Percentiles rank a stretch among this genome's conserved stretches.
phyloP scores from a whole-genome alignment of 805 yeast genomes.

The Pichia gijzeniarum region DNA sequence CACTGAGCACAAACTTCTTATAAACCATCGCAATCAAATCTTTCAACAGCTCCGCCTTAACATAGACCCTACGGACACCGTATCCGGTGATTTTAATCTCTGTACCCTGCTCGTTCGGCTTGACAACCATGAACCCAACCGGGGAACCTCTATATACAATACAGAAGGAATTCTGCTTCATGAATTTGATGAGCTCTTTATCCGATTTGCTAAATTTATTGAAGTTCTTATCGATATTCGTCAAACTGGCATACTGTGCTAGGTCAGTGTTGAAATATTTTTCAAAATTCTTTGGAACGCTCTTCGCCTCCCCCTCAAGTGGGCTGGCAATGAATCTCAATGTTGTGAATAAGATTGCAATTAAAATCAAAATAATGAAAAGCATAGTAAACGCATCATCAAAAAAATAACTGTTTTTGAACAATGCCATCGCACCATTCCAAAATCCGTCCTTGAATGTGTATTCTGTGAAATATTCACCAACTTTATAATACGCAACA shows the following conservation, averaged over 20 bases:
- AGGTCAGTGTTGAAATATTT: conserved; percentile 48
- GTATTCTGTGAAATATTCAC: conserved; percentile 20
- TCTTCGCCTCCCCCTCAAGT: conserved; percentile 36
- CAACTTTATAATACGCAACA: conserved; percentile 16
- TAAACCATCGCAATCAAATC: conserved; percentile 38
- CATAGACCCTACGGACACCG: conserved; percentile 64
- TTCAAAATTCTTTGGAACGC: conserved; percentile 31
- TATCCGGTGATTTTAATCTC: conserved; percentile 45
- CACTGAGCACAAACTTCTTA: conserved; percentile 20
- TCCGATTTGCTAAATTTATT: conserved; percentile 17
- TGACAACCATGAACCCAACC: conserved; percentile 51
- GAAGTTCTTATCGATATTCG: conserved; percentile 9
- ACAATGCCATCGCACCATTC: conserved; percentile 15
- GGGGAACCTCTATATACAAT: conserved; percentile 65
- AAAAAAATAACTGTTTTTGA: conserved; percentile 18
- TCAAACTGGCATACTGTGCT: conserved; percentile 31
- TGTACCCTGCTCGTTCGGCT: conserved; percentile 25
- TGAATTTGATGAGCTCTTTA: conserved; percentile 15
- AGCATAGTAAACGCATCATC: conserved; percentile 29
- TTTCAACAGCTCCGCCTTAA: conserved; percentile 54
- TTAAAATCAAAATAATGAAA: conserved; percentile 34
- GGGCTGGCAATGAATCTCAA: conserved; percentile 41
- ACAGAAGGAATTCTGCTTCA: conserved; percentile 44
- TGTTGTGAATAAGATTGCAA: conserved; percentile 35
- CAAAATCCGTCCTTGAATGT: conserved; percentile 16